Evolutionary conservation across 352 stramenopile species (phyloP).

Genomic region (Pythium sp.): DNA sequence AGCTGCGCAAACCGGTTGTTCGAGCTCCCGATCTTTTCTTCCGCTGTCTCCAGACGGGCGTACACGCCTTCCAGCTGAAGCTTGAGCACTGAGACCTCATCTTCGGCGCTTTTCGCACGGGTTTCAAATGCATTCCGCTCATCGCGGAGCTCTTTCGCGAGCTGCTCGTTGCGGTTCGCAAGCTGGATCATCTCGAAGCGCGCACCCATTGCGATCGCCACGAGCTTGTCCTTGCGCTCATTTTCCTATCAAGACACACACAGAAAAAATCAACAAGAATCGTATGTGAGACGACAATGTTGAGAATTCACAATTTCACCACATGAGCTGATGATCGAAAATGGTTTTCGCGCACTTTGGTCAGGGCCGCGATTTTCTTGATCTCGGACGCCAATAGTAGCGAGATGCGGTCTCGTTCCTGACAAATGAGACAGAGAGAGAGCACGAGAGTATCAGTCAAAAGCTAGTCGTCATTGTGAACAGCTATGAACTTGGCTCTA

Average conservation of each 20-base stretch:
- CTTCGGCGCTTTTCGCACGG: conserved; percentile 31
- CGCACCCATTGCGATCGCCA: conserved; percentile 74
- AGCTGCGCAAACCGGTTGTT: conserved; percentile 29
- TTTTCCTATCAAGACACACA: conserved; percentile 34
- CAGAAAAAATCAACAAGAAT: background rate
- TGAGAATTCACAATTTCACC: background rate
- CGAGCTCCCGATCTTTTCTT: conserved; percentile 23
- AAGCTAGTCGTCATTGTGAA: too few relatives aligned
- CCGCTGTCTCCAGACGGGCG: conserved; percentile 36
- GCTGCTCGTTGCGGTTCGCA: conserved; percentile 43
- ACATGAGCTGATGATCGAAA: background rate
- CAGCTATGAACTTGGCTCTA: too few relatives aligned
- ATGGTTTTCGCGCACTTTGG: conserved; percentile 34
- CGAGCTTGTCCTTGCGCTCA: conserved; percentile 67
- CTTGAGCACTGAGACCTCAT: conserved; percentile 35
- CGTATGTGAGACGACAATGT: background rate
- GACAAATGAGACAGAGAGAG: background rate
- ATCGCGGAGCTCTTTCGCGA: conserved; percentile 30
- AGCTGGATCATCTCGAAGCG: conserved; percentile 64
- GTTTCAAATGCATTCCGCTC: conserved; percentile 22
- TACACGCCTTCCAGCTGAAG: conserved; percentile 51
- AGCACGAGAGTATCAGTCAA: too few relatives aligned
- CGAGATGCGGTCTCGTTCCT: conserved; percentile 56
- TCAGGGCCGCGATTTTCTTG: conserved; percentile 72
- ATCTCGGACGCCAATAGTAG: conserved; percentile 58